phyloP scores from a whole-genome alignment of 129 eudicot species.

The Pittosporum tobira region DNA sequence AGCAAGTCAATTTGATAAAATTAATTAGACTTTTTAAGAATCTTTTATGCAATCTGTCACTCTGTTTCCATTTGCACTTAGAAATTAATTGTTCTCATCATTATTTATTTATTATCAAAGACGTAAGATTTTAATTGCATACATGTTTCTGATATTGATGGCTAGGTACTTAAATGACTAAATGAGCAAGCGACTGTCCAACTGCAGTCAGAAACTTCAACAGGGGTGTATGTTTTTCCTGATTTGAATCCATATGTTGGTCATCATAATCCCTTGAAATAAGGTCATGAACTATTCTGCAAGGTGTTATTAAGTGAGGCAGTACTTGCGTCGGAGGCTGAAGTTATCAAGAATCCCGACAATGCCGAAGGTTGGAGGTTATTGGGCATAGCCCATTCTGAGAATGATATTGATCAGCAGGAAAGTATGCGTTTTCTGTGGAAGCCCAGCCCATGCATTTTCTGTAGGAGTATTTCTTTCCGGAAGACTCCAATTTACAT shows the following conservation, averaged over 20 bases:
- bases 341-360: slow-evolving; percentile 85
- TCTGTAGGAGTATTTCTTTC: neutral
- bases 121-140: neutral
- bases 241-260: slow-evolving; percentile 97
- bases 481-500: neutral
- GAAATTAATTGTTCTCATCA: too few species aligned
- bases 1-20: slow-evolving; percentile 42
- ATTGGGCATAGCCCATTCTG: slow-evolving; percentile 95
- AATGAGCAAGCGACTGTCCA: slow-evolving; percentile 67
- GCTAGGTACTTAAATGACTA: slow-evolving; percentile 67
- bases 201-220: slow-evolving; percentile 48
- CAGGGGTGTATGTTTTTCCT: slow-evolving; percentile 80
- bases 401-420: slow-evolving; percentile 98
- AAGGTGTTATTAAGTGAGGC: slow-evolving; percentile 98
- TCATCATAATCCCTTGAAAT: slow-evolving; percentile 87
- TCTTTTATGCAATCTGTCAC: neutral
- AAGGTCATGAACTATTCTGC: slow-evolving; percentile 92
- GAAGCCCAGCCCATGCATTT: neutral
- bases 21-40: neutral
- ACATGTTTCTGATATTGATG: slow-evolving; percentile 1
- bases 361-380: slow-evolving; percentile 98
- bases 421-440: slow-evolving; percentile 19
- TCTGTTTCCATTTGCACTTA: neutral
- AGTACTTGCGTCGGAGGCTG: slow-evolving; percentile 98
- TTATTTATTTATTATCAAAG: too few species aligned